Conservation (phyloP, 1,284 basidiomycete species). For the Sporisorium iseilematis-ciliati region DNA sequence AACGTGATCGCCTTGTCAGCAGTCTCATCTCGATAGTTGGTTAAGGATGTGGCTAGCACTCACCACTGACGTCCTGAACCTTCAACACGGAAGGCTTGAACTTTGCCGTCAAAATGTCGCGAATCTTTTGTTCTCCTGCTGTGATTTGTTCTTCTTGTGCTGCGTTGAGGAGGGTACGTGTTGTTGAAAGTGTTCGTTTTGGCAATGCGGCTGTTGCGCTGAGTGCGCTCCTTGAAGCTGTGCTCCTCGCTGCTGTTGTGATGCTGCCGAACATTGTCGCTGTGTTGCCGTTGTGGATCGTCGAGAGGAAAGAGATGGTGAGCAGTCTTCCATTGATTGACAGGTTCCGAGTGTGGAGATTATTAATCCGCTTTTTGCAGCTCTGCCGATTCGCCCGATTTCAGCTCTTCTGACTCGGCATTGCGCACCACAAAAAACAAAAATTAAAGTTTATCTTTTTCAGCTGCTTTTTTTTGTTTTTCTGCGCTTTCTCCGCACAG, state of each 20-base stretch:
- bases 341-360: conserved; percentile 1
- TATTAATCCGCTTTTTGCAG: not conserved
- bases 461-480: conserved; percentile 16
- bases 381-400: not conserved
- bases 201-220: not conserved
- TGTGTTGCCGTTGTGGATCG: not conserved
- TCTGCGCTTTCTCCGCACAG: conserved; percentile 14
- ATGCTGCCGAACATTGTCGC: conserved; percentile 12
- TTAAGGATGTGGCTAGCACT: conserved; percentile 63
- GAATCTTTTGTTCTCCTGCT: conserved; percentile 72
- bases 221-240: not conserved
- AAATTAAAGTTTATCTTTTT: conserved; percentile 21
- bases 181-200: not conserved
- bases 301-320: not conserved
- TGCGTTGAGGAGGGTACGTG: conserved; percentile 2
- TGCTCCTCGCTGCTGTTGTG: conserved; percentile 10
- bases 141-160: conserved; percentile 8
- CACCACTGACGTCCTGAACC: conserved; percentile 66
- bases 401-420: not conserved
- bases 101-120: conserved; percentile 78
- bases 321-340: not conserved
- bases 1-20: conserved; percentile 71
- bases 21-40: not conserved
- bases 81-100: conserved; percentile 76
- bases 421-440: not conserved